A percentile compares a stretch with the other conserved stretches of the same genome.
Evolutionary conservation across 2,329 filamentous ascomycete species (phyloP).

Genomic region (Sarocladium strictum): DNA sequence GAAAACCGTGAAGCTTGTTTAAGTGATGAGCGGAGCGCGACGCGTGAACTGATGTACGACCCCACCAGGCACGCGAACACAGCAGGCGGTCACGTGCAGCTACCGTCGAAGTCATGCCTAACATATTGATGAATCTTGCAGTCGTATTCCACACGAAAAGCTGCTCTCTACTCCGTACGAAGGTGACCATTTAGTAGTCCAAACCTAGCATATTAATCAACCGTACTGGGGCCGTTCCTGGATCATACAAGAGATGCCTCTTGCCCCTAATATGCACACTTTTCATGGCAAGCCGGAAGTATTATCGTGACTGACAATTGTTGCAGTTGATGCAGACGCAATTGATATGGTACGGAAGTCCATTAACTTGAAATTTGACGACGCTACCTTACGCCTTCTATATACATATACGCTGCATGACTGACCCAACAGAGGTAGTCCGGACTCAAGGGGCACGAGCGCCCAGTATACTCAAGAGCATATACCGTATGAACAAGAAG

Average conservation of each 20-base stretch:
- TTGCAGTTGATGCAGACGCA: too few species aligned
- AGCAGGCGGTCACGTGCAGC: constrained; percentile 29
- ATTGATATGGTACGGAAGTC: too few species aligned
- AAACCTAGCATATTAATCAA: too few species aligned
- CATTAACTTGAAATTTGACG: neutral
- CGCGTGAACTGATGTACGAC: constrained; percentile 1
- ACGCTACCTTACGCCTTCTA: constrained; percentile 13
- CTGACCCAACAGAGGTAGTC: neutral
- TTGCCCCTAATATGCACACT: too few species aligned
- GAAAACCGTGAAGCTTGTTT: constrained; percentile 1
- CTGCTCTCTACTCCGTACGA: too few species aligned
- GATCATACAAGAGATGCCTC: too few species aligned
- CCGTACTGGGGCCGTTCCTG: too few species aligned
- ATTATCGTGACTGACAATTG: too few species aligned
- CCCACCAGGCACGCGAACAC: constrained; percentile 23
- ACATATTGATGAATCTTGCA: too few species aligned
- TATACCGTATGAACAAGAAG: neutral
- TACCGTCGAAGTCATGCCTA: neutral
- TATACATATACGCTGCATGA: constrained; percentile 14
- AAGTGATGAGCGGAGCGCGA: constrained; percentile 2
- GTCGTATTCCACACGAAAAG: too few species aligned
- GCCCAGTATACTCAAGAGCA: neutral
- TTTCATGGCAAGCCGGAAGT: too few species aligned
- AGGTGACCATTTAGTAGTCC: too few species aligned
- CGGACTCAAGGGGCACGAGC: neutral